These are phyloP conservation scores for Globisporangium rhizosaccharum DNA, from an alignment of 352 stramenopile genomes.

Conservation along the genomic window DNA sequence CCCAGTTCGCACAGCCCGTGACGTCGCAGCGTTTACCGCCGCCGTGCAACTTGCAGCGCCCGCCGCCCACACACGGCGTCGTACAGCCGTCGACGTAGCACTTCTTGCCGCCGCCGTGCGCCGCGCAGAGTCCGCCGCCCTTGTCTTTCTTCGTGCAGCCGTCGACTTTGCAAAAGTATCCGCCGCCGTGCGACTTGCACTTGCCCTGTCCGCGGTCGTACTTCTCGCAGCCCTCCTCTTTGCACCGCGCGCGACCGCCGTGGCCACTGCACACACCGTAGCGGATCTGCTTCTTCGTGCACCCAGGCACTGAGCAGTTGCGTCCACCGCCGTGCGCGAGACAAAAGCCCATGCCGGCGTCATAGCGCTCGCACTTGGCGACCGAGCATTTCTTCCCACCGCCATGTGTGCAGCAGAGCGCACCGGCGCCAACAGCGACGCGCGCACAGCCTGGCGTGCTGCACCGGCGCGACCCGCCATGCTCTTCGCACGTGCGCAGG, in stretches of 20 bases:
- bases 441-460: conserved; percentile 40
- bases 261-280: conserved; percentile 73
- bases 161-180: conserved; percentile 73
- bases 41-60: conserved; percentile 62
- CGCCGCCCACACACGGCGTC: conserved; percentile 67
- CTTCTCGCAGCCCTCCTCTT: conserved; percentile 71
- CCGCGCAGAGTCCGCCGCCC: conserved; percentile 68
- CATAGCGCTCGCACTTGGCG: conserved; percentile 69
- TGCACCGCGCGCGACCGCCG: conserved; percentile 65
- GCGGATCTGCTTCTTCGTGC: conserved; percentile 71
- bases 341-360: conserved; percentile 61
- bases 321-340: conserved; percentile 68
- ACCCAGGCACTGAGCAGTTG: conserved; percentile 48
- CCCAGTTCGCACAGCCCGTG: conserved; percentile 53
- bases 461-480: conserved; percentile 70
- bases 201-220: conserved; percentile 70
- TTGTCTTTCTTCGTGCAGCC: conserved; percentile 83
- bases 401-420: conserved; percentile 61
- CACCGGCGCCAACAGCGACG: conserved; percentile 39
- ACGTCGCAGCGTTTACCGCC: conserved; percentile 51
- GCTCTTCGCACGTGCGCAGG: conserved; percentile 64
- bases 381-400: conserved; percentile 64
- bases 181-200: conserved; percentile 78
- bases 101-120: conserved; percentile 78
- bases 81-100: conserved; percentile 66